phyloP scores from a whole-genome alignment of 805 yeast species.

The Kodamaea laetipori region DNA sequence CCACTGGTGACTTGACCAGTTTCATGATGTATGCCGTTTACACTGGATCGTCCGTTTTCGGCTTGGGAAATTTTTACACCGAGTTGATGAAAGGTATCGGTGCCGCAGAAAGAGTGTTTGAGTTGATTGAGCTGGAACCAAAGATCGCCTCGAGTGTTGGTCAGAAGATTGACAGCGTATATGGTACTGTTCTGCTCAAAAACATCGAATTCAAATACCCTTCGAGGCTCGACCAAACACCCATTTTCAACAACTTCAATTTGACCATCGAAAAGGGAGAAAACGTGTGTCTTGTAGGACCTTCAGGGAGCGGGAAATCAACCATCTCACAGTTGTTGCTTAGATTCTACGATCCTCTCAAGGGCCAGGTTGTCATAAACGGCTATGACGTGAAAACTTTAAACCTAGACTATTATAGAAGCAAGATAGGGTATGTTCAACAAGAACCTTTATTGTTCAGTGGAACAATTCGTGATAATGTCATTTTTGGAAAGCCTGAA shows the following conservation, averaged over 20 bases:
- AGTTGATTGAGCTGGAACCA: conserved; percentile 77
- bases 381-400: conserved; percentile 61
- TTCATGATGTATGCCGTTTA: conserved; percentile 95
- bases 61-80: conserved; percentile 85
- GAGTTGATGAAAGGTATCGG: conserved; percentile 98
- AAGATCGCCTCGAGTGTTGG: conserved; percentile 70
- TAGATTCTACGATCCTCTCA: conserved; percentile 77
- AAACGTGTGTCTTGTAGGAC: conserved; percentile 92
- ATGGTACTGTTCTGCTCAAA: conserved; percentile 62
- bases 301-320: conserved; percentile 96
- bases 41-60: conserved; percentile 90
- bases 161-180: conserved; percentile 38
- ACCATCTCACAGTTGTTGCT: conserved; percentile 78
- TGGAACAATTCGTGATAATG: conserved; percentile 82
- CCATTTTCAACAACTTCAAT: conserved; percentile 62
- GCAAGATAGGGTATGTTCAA: conserved; percentile 83
- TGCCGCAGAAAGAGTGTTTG: conserved; percentile 90
- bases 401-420: conserved; percentile 71
- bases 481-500: conserved; percentile 67
- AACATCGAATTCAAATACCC: conserved; percentile 78
- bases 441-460: conserved; percentile 91
- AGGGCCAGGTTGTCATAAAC: conserved; percentile 67
- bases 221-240: conserved; percentile 65
- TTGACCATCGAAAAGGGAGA: conserved; percentile 74
- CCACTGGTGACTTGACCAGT: conserved; percentile 87